Evolutionary conservation across 495 filamentous ascomycete species (phyloP).

Genomic region (Aspergillus asperescens): DNA sequence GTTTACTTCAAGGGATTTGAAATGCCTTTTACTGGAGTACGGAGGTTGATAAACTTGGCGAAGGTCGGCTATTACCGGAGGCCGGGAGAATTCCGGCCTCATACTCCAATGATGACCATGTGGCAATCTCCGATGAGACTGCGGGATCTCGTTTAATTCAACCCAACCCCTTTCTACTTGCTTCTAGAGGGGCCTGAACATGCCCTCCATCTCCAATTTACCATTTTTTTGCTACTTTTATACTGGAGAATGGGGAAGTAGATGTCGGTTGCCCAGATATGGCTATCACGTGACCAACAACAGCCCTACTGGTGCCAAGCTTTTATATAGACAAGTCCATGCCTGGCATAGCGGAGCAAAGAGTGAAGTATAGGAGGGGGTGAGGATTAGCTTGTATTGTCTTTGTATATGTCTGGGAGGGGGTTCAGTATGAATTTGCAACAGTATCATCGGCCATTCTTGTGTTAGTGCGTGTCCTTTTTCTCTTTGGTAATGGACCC

Average conservation of each 20-base stretch:
- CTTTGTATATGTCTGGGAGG: background rate
- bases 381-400: background rate
- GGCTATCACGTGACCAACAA: constrained; percentile 23
- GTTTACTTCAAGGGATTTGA: background rate
- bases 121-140: constrained; percentile 3
- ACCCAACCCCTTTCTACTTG: background rate
- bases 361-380: constrained; percentile 10
- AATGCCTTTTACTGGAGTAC: background rate
- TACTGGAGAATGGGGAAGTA: background rate
- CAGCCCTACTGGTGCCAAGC: constrained; percentile 28
- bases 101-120: constrained; percentile 21
- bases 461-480: constrained; percentile 24
- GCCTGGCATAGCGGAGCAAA: background rate
- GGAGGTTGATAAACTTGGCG: constrained; percentile 2
- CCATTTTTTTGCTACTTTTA: background rate
- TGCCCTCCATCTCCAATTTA: background rate
- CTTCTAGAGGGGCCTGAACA: background rate
- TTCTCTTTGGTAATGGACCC: constrained; percentile 35
- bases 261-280: constrained; percentile 12
- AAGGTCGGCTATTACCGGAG: constrained; percentile 41
- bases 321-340: constrained; percentile 36
- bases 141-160: background rate
- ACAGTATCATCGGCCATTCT: background rate
- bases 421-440: background rate
- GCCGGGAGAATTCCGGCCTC: constrained; percentile 45